A percentile compares a stretch with the other conserved stretches of the same genome.
These are phyloP conservation scores for Blastomyces percursus DNA, from an alignment of 2,329 filamentous ascomycete species.

Conservation along the genomic window DNA sequence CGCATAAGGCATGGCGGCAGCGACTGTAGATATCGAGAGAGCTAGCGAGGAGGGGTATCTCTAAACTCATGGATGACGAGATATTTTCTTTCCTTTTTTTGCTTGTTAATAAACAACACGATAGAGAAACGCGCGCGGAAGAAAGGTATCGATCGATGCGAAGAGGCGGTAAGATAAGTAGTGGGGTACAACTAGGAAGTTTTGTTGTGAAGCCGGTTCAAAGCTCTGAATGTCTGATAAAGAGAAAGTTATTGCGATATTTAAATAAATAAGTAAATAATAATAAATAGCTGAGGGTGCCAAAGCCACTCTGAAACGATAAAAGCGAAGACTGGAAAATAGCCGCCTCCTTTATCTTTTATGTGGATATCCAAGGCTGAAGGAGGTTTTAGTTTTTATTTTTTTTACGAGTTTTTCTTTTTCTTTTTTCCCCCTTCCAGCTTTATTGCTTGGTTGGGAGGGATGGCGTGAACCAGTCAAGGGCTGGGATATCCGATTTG, in stretches of 20 bases:
- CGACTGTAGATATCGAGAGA: conserved; percentile 1
- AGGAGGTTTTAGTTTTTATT: neutral
- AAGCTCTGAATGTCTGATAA: neutral
- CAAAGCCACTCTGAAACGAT: neutral
- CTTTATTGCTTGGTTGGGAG: neutral
- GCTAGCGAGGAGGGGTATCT: neutral
- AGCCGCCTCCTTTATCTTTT: neutral
- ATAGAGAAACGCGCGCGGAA: neutral
- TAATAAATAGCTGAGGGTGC: neutral
- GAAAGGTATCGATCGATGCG: neutral
- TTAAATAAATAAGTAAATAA: neutral
- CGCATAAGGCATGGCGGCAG: neutral
- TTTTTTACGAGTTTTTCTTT: neutral
- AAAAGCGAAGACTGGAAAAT: neutral
- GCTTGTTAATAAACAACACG: neutral
- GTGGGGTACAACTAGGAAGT: conserved; percentile 1
- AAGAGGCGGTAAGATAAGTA: conserved; percentile 9
- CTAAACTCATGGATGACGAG: conserved; percentile 4
- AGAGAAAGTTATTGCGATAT: neutral
- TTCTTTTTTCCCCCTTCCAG: neutral
- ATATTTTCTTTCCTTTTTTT: too few species aligned
- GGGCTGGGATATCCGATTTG: neutral
- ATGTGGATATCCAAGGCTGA: neutral
- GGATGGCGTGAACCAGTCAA: neutral
- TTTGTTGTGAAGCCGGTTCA: neutral